phyloP scores from a whole-genome alignment of 441 rosid genomes.

The Adansonia madagascariensis region DNA sequence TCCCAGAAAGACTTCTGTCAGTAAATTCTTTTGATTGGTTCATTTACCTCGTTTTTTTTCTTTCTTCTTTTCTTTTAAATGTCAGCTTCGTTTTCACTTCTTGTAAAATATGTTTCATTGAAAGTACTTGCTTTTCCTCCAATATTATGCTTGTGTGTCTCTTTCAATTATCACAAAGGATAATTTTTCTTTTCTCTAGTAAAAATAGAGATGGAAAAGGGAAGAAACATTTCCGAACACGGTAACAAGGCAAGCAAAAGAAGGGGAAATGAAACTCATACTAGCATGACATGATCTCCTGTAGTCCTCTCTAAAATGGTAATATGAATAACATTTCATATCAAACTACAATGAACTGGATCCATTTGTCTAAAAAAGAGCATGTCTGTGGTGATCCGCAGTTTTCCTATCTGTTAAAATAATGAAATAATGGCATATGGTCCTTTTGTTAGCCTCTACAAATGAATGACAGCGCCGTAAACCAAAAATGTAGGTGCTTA shows the following conservation, averaged over 20 bases:
- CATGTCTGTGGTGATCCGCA: background rate
- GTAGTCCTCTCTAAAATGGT: background rate
- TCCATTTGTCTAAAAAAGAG: constrained; percentile 15
- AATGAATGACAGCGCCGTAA: background rate
- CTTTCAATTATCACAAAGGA: background rate
- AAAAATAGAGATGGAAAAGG: background rate
- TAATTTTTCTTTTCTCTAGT: too few relatives aligned
- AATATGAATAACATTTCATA: background rate
- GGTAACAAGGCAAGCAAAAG: background rate
- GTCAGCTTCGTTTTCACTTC: too few relatives aligned
- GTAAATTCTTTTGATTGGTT: too few relatives aligned
- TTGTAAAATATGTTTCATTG: too few relatives aligned
- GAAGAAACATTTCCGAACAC: background rate
- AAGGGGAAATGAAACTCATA: background rate
- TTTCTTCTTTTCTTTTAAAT: too few relatives aligned
- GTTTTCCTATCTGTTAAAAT: background rate
- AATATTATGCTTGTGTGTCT: background rate
- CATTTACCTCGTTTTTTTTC: background rate
- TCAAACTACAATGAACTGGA: background rate
- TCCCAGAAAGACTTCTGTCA: too few relatives aligned
- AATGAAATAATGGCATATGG: background rate
- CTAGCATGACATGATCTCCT: background rate
- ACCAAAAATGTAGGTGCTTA: constrained; percentile 25
- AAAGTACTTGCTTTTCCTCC: too few relatives aligned
- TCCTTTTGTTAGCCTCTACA: background rate